Evolutionary conservation across 1,139 yeast species (phyloP).

Genomic region (Keqinozyma sinolaborantium): DNA sequence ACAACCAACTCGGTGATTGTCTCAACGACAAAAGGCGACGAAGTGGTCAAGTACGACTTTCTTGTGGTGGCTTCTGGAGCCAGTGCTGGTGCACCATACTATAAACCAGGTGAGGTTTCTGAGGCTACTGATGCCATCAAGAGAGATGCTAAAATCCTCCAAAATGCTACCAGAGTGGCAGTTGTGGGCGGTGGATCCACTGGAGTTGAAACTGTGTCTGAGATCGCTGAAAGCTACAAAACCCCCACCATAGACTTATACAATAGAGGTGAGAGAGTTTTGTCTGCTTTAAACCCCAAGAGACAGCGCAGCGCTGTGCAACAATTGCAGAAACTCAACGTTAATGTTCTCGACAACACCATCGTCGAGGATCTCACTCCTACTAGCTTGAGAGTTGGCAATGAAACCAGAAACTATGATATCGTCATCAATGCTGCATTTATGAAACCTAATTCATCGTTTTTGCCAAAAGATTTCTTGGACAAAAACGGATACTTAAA

Average conservation of each 20-base stretch:
- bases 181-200: slow-evolving; percentile 30
- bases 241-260: slow-evolving; percentile 17
- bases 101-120: slow-evolving; percentile 17
- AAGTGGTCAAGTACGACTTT: slow-evolving; percentile 17
- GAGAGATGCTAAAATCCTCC: slow-evolving; percentile 9
- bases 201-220: slow-evolving; percentile 29
- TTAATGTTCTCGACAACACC: slow-evolving; percentile 18
- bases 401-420: slow-evolving; percentile 14
- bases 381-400: slow-evolving; percentile 10
- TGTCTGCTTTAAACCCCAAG: slow-evolving; percentile 10
- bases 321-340: slow-evolving; percentile 16
- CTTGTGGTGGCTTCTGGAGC: slow-evolving; percentile 27
- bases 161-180: slow-evolving; percentile 18
- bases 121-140: slow-evolving; percentile 7
- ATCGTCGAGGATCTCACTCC: slow-evolving; percentile 5
- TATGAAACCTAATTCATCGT: slow-evolving; percentile 19
- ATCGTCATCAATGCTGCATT: slow-evolving; percentile 17
- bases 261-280: slow-evolving; percentile 19
- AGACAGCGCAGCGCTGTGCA: slow-evolving; percentile 11
- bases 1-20: slow-evolving; percentile 7
- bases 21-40: slow-evolving; percentile 7
- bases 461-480: slow-evolving; percentile 10
- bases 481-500: slow-evolving; percentile 15
- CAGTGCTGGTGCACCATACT: slow-evolving; percentile 16
- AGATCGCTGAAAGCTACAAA: slow-evolving; percentile 16